Evolutionary conservation across 257 asterid genomes (phyloP).

Genomic region (Lavandula angustifolia): DNA sequence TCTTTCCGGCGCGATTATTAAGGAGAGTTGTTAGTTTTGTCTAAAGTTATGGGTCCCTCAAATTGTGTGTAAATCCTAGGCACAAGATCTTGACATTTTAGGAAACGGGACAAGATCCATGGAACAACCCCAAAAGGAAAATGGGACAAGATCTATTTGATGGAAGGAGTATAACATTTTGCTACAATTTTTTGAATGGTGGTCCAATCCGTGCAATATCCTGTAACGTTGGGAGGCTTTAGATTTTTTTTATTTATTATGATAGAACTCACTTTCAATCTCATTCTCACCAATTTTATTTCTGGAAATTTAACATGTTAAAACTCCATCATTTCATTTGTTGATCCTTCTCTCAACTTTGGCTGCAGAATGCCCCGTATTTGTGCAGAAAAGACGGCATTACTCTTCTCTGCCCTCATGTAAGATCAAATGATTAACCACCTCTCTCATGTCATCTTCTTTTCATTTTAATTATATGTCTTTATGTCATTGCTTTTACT

Average conservation of each 20-base stretch:
- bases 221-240: neutral
- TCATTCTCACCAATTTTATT: neutral
- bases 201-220: slow-evolving; percentile 1
- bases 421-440: slow-evolving; percentile 37
- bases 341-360: slow-evolving; percentile 26
- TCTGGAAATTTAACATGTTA: neutral
- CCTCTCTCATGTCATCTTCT: slow-evolving; percentile 7
- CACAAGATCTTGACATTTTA: no score
- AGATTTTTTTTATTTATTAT: neutral
- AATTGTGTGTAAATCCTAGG: no score
- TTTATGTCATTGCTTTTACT: slow-evolving; percentile 18
- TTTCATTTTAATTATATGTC: slow-evolving; percentile 24
- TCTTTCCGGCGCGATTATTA: no score
- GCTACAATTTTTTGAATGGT: neutral
- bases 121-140: no score
- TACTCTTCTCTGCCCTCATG: slow-evolving; percentile 88
- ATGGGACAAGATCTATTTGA: no score
- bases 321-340: neutral
- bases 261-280: neutral
- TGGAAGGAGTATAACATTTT: neutral
- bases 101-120: no score
- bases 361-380: slow-evolving; percentile 85
- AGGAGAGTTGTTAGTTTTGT: no score
- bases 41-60: no score
- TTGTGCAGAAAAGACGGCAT: slow-evolving; percentile 91